Conservation (phyloP, 176 grass and related monocot species). For the Bonia amplexicaulis region DNA sequence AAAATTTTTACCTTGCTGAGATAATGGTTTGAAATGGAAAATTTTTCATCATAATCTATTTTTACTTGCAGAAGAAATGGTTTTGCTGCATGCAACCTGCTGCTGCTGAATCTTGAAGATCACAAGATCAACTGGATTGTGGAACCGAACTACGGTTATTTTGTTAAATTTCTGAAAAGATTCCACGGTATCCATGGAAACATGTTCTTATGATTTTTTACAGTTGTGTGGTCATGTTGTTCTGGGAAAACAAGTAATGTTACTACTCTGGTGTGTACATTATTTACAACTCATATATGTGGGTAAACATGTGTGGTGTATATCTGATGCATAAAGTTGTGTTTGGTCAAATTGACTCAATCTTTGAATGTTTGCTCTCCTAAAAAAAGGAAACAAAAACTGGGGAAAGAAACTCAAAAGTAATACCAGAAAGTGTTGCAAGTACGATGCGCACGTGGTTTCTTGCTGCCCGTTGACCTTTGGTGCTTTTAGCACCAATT, state of each 20-base stretch:
- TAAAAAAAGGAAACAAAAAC: not conserved
- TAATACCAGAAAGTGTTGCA: not conserved
- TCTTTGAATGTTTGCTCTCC: not conserved
- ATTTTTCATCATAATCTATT: not conserved
- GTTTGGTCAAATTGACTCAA: not conserved
- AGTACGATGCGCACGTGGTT: not conserved
- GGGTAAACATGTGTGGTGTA: not conserved
- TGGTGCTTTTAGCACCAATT: too few species aligned
- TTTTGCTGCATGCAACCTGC: slow-evolving; percentile 24
- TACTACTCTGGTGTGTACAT: not conserved
- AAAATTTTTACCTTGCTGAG: not conserved
- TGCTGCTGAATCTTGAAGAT: slow-evolving; percentile 23
- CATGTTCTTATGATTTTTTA: not conserved
- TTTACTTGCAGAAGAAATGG: slow-evolving; percentile 30
- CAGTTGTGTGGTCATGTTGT: not conserved
- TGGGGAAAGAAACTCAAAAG: not conserved
- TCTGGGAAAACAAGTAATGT: not conserved
- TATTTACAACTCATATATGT: not conserved
- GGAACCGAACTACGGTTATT: not conserved
- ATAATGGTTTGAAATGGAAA: not conserved
- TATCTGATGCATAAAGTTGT: not conserved
- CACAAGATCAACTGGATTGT: not conserved
- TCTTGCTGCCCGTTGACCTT: too few species aligned
- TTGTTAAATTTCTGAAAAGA: not conserved
- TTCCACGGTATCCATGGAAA: not conserved